Base-by-base conservation (phyloP, 306 rosid species). In the Oemleria cerasiformis region DNA sequence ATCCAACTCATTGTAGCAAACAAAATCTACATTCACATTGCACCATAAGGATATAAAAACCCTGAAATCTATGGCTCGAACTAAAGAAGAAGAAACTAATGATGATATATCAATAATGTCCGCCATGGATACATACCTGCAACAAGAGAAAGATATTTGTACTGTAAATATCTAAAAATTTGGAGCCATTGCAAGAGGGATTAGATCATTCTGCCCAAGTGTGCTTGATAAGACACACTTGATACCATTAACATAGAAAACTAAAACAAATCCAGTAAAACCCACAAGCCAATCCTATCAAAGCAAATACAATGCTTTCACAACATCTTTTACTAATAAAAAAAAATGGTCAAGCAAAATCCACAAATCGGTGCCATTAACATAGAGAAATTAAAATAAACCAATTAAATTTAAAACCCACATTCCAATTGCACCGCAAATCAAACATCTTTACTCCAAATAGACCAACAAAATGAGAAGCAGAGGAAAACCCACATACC, bases 41-140 rank as follows among this genome's bases (percentile, higher is more conserved):
- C 96, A 92, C 92, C 92, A 86, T 43, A 77, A 77, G 13, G 87
- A 86, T 43, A 84, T 88, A 80, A 92, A 92, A 75, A 76, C 88
- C 84, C 96, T 82, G 72, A 86, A 80, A 82, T 92, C 98, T 65
- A 90, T 80, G 25, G 78, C 89, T 57, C 74, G 84, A 44, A 86
- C 74, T 53, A 86, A 74, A 49, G 91, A 68, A 16, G 87, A 78
- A 80, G 96, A 82, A 79, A 84, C 83, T 76, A 88, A 64, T 2
- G 92, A 70, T 10, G 98, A 83, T 76, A 92, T 61, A 68, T 90
- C 96, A 40, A 90, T 70, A 59, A 90, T 79, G 65, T 92, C 90
- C 21, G 88, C 88, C 78, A 92, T 86, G 71, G 98, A 92, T 75
- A 87, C 76, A 76, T 88, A 88, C 83, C 98, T 88, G 90, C 63